These are phyloP conservation scores for Neurospora crassa DNA, from an alignment of 2,329 filamentous ascomycete genomes.

Conservation along the genomic window DNA sequence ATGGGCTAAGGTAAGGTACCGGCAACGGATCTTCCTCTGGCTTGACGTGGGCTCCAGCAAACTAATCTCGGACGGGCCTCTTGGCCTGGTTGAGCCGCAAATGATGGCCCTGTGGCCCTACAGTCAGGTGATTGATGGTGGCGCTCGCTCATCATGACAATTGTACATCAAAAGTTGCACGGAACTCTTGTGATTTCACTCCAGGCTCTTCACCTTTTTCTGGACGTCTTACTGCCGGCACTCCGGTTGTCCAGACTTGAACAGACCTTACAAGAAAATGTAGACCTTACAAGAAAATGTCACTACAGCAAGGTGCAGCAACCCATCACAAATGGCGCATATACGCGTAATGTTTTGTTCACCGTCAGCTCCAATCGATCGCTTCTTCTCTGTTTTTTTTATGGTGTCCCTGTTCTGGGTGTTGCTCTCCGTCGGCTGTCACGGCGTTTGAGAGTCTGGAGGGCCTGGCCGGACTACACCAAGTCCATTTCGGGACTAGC, in stretches of 20 bases:
- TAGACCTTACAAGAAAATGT: neutral
- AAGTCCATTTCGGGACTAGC: neutral
- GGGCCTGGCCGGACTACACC: neutral
- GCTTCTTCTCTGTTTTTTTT: neutral
- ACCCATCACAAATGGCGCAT: neutral
- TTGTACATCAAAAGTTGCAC: neutral
- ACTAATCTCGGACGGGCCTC: neutral
- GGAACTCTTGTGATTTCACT: neutral
- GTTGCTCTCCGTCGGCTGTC: neutral
- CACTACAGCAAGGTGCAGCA: neutral
- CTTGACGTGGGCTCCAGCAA: neutral
- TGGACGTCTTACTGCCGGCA: neutral
- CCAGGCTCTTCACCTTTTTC: neutral
- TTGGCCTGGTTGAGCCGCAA: neutral
- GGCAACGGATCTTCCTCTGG: neutral
- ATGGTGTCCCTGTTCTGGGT: neutral
- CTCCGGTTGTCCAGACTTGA: neutral
- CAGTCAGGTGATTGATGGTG: neutral
- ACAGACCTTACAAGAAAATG: neutral
- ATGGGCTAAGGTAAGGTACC: neutral
- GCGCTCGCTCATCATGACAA: neutral
- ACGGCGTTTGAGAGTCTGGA: neutral
- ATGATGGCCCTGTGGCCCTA: neutral
- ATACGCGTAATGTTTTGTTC: neutral
- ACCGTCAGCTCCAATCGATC: neutral